Evolutionary conservation across 176 grass and related monocot species (phyloP), one percentile per base, ranked within the genome.

Genomic region (Pontederia paniculata): DNA sequence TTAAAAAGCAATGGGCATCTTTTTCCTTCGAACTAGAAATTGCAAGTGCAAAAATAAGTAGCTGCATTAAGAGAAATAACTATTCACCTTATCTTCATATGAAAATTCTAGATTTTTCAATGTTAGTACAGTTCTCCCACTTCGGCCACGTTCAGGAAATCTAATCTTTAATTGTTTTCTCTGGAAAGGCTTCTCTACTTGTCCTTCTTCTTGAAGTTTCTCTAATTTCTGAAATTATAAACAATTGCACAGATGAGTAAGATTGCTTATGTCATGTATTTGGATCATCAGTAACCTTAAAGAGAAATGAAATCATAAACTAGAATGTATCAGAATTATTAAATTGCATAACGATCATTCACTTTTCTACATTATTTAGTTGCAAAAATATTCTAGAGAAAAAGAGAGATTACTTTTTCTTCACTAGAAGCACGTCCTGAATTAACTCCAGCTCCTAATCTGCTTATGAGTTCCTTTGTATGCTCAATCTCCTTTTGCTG

Each of bases 121-220:
- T 44, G 73, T 50, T 52, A 91, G 42, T 42, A 84, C 83, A 42
- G 72, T 84, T 77, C 78, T 82, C 22, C 93, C 93, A 67, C 93
- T 98, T 67, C 67, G 73, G 58, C 83, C 93, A 20, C 75, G 80
- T 68, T 98, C 93, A 55, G 93, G 93, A 70, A 98, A 98, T 70
- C 83, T 91, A 58, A 98, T 98, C 62, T 81, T 98, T 57, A 86
- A 71, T 70, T 98, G 93, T 68, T 98, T 98, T 58, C 93, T 91
- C 55, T 84, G 75, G 70, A 98, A 98, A 72, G 93, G 93, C 71
- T 98, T 98, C 62, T 84, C 75, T 55, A 98, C 71, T 73, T 91
- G 78, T 25, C 93, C 93, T 98, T 84, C 93, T 48, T 88, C 85
- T 61, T 88, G 74, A 84, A 98, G 77, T 74, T 91, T 98, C 77